phyloP scores from a whole-genome alignment of 345 rosid genomes.

The Linum lewisii region DNA sequence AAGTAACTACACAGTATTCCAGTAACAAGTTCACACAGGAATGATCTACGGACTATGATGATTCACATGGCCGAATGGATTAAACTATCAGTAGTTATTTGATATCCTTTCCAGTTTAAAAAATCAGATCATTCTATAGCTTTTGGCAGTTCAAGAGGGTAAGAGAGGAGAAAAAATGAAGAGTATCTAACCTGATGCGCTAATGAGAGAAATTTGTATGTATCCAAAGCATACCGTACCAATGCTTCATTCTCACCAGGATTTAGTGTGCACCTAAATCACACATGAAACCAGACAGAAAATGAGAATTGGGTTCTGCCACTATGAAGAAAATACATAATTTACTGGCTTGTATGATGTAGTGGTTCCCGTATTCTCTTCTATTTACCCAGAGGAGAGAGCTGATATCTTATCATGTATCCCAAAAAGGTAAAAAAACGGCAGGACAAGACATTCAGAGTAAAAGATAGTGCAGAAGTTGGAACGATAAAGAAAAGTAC shows the following conservation, averaged over 20 bases:
- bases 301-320: neutral
- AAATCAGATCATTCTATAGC: neutral
- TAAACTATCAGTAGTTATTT: neutral
- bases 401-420: too few species aligned
- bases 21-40: neutral
- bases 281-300: neutral
- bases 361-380: neutral
- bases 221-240: constrained; percentile 90
- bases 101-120: neutral
- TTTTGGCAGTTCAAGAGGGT: neutral
- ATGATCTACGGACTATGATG: too few species aligned
- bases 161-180: neutral
- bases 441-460: too few species aligned
- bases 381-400: too few species aligned
- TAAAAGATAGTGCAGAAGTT: too few species aligned
- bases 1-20: too few species aligned
- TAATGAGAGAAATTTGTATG: constrained; percentile 64
- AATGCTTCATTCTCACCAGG: constrained; percentile 94
- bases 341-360: neutral
- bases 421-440: too few species aligned
- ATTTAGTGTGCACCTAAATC: constrained; percentile 73
- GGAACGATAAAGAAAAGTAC: too few species aligned
- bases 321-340: neutral
- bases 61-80: neutral
- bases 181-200: constrained; percentile 62